These are phyloP conservation scores for Raffaelea deltoideospora DNA, from an alignment of 2,329 filamentous ascomycete genomes.

Conservation along the genomic window DNA sequence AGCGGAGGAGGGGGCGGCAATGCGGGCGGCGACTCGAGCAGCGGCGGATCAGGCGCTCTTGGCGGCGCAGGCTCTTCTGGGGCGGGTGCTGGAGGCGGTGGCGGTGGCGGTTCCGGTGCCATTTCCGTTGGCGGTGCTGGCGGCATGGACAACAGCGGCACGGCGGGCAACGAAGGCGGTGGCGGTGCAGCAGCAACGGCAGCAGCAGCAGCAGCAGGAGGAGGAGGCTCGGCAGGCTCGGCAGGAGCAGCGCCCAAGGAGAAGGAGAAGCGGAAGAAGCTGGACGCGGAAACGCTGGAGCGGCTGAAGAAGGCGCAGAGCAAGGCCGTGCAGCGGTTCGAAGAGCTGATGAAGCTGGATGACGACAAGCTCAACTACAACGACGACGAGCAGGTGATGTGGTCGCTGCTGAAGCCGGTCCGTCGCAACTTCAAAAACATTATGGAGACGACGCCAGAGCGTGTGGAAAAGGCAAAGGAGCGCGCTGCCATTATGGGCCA, in stretches of 20 bases:
- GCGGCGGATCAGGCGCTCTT: neutral
- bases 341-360: conserved; percentile 20
- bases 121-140: no score
- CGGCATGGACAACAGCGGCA: no score
- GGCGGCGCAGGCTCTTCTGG: neutral
- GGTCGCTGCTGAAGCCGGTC: conserved; percentile 22
- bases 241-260: conserved; percentile 19
- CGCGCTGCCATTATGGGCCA: conserved; percentile 21
- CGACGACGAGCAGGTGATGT: conserved; percentile 21
- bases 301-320: conserved; percentile 17
- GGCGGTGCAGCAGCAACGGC: no score
- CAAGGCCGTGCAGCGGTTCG: conserved; percentile 20
- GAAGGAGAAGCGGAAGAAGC: conserved; percentile 21
- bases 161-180: no score
- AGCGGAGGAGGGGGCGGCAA: neutral
- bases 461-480: conserved; percentile 17
- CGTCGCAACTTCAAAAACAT: conserved; percentile 21
- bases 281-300: conserved; percentile 21
- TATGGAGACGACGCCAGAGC: conserved; percentile 17
- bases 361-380: conserved; percentile 19
- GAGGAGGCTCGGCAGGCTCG: conserved; percentile 8
- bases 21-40: no score
- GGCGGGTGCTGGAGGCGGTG: neutral
- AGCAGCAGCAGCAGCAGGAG: neutral
- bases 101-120: neutral